These are phyloP conservation scores for Leccinum boreale DNA, from an alignment of 768 basidiomycete species.

Conservation along the genomic window DNA sequence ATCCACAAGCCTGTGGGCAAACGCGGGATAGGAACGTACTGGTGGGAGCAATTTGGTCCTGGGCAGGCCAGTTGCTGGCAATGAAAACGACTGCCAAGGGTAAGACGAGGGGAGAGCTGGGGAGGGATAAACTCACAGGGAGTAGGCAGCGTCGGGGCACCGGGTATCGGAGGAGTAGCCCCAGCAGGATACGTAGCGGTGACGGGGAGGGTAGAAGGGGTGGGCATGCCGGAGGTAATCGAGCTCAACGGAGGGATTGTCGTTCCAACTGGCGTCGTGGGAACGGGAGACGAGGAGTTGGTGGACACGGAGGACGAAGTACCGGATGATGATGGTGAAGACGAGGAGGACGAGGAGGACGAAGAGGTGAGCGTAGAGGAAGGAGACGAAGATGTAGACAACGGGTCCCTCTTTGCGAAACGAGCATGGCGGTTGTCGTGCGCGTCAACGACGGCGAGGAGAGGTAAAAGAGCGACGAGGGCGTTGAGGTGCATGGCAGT, in stretches of 20 bases:
- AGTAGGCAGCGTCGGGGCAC: constrained; percentile 65
- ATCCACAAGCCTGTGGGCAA: not conserved
- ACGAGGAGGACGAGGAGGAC: not conserved
- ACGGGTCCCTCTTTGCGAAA: constrained; percentile 37
- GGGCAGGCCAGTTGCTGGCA: constrained; percentile 54
- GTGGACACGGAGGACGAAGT: not conserved
- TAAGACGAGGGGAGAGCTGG: not conserved
- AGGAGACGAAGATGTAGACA: not conserved
- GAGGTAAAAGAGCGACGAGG: constrained; percentile 44
- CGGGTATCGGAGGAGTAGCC: constrained; percentile 56
- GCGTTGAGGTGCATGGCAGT: constrained; percentile 44
- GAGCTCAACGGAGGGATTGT: constrained; percentile 54
- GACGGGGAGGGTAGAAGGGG: constrained; percentile 45
- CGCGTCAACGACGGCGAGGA: constrained; percentile 38
- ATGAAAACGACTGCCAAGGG: constrained; percentile 40
- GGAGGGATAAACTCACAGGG: constrained; percentile 42
- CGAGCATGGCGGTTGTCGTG: constrained; percentile 37
- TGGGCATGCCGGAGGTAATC: constrained; percentile 64
- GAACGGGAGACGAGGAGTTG: constrained; percentile 17
- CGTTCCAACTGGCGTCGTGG: constrained; percentile 36
- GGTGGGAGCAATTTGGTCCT: constrained; percentile 59
- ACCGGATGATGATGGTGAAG: not conserved
- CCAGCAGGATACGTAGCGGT: constrained; percentile 57
- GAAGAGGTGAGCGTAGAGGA: constrained; percentile 2
- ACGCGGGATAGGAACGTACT: constrained; percentile 36